These are phyloP conservation scores for Cercophora samala DNA, from an alignment of 495 filamentous ascomycete genomes.

Conservation along the genomic window DNA sequence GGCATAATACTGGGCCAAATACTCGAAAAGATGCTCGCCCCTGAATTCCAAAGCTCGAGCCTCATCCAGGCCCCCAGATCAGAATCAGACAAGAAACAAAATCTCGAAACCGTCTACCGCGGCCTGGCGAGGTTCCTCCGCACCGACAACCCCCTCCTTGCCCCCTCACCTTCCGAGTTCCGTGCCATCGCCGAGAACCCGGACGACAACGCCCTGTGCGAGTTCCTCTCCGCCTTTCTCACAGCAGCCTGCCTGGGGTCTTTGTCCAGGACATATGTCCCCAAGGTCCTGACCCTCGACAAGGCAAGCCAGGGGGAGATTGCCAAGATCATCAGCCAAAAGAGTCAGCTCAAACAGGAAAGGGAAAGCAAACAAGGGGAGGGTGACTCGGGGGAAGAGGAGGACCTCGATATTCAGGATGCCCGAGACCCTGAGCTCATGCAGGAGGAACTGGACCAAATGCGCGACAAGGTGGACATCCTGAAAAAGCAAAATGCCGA, in stretches of 20 bases:
- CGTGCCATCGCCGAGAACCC: constrained; percentile 39
- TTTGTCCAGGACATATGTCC: constrained; percentile 53
- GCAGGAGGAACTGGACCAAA: constrained; percentile 33
- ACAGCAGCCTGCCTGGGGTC: constrained; percentile 59
- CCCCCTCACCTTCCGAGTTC: constrained; percentile 35
- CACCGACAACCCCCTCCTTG: constrained; percentile 33
- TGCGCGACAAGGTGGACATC: constrained; percentile 29
- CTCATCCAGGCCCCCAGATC: constrained; percentile 60
- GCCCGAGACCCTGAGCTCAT: constrained; percentile 34
- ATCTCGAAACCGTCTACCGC: constrained; percentile 67
- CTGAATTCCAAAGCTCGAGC: constrained; percentile 59
- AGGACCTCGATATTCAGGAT: constrained; percentile 18
- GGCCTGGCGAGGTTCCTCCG: constrained; percentile 63
- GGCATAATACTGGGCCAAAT: constrained; percentile 71
- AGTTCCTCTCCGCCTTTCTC: constrained; percentile 63
- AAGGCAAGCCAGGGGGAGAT: constrained; percentile 35
- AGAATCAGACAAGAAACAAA: constrained; percentile 54
- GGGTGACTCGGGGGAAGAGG: constrained; percentile 17
- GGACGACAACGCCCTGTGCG: constrained; percentile 40
- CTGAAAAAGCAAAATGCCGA: constrained; percentile 36
- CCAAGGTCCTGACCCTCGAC: constrained; percentile 37
- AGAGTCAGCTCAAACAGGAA: constrained; percentile 32
- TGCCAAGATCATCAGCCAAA: constrained; percentile 33
- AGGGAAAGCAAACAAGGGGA: constrained; percentile 26
- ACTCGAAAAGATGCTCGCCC: constrained; percentile 59